These are phyloP conservation scores for Salix exigua DNA, from an alignment of 345 rosid species.

Conservation along the genomic window DNA sequence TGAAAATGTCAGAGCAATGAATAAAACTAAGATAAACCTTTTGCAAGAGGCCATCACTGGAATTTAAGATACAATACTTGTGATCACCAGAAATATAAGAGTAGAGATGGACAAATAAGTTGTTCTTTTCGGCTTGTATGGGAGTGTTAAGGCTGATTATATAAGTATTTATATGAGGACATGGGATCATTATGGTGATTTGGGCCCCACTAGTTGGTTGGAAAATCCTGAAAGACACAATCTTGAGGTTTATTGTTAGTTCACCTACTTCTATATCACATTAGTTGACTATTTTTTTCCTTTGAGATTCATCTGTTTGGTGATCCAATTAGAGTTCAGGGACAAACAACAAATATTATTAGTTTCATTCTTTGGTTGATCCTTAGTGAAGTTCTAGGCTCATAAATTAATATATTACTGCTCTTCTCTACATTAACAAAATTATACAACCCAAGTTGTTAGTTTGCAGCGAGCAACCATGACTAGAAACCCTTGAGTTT, in stretches of 20 bases:
- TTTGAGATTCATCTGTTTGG: not conserved
- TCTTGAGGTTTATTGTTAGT: not conserved
- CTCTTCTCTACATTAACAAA: not conserved
- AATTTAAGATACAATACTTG: not conserved
- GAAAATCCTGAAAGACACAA: not conserved
- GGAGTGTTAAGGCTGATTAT: not conserved
- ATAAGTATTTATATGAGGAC: not conserved
- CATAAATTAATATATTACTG: not conserved
- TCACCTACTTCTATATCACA: not conserved
- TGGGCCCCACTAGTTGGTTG: not conserved
- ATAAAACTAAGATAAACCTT: slow-evolving; percentile 1
- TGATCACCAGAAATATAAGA: not conserved
- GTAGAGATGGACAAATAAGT: not conserved
- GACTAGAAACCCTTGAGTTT: not conserved
- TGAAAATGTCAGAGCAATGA: slow-evolving; percentile 13
- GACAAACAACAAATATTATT: not conserved
- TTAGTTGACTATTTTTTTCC: not conserved
- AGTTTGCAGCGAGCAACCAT: not conserved
- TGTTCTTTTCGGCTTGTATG: not conserved
- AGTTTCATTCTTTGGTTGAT: not conserved
- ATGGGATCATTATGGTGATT: not conserved
- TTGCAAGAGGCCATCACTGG: slow-evolving; percentile 3
- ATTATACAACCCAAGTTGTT: not conserved
- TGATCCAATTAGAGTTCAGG: not conserved
- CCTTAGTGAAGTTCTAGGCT: not conserved